Base-by-base conservation (phyloP, 2,329 filamentous ascomycete genomes). In the Phialophora chinensis region DNA sequence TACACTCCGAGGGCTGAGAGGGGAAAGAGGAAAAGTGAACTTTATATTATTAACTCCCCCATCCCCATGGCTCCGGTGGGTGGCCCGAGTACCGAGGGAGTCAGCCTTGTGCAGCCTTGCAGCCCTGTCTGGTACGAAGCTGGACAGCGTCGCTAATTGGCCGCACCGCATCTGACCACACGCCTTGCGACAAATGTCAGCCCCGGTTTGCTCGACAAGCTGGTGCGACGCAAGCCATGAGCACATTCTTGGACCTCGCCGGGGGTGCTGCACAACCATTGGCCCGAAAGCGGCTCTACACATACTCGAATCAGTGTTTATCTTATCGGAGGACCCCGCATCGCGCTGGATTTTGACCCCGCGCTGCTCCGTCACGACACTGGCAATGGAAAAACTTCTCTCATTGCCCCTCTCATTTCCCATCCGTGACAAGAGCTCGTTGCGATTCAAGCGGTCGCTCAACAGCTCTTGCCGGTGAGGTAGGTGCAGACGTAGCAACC, bases 261-360 rank as follows among this genome's bases (percentile, higher is more conserved):
- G 33, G 33, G 33, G 8, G 11, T 35, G 33, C 35, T 1, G 35
- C 35, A 38, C 6, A 12, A 10, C 33, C 33, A 35, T 35, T 35
- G 33, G 33, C 33, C 33, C 33, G 33, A 11, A 4, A 12, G 33
- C 33, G 10, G 33, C 33, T 35, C 33, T 35, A 35, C 29, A 3
- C 10, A 35, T 35, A 11, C 3, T 3, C 11, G 35, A 12, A n/a
- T 44, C 38, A 12, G 20, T 44, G 17, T n/a, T 47, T 29, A 60
- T 23, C 57, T 60, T 60, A 60, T 60, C 57, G n/a, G 29, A n/a
- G 5, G 23, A 60, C 57, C 57, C 57, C 57, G 44, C 57, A 50
- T 47, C 44, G 4, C 31, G 27, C 2, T 12, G 27, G 17, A 20
- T 8, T 7, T n/a, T 8, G 49, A 50, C 57, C 57, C 47, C 57